Percentiles rank a stretch among this genome's conserved stretches.
Evolutionary conservation across 345 rosid species (phyloP).

Genomic region (Passiflora organensis): DNA sequence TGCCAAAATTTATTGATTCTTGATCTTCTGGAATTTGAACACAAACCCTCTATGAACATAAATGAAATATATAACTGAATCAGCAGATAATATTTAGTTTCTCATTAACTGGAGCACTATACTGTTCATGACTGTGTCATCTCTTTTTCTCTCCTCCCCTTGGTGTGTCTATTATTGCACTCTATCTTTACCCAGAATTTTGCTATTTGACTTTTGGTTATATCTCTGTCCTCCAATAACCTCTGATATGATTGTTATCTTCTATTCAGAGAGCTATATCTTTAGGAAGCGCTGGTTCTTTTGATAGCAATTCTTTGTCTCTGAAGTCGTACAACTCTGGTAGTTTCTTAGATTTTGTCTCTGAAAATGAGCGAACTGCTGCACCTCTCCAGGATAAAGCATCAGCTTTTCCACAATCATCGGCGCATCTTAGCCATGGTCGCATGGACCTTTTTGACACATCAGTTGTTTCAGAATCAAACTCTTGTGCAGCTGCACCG

Average conservation of each 20-base stretch:
- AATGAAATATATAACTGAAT: no score
- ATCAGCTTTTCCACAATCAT: conserved; percentile 29
- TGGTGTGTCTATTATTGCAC: no score
- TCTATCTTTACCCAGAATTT: not conserved
- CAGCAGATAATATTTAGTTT: not conserved
- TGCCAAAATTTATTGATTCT: not conserved
- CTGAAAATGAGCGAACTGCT: conserved; percentile 42
- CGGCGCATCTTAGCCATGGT: conserved; percentile 33
- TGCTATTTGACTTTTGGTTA: not conserved
- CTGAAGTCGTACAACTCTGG: conserved; percentile 54
- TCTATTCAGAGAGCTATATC: conserved; percentile 65
- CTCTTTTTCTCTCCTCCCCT: no score
- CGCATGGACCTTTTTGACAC: conserved; percentile 39
- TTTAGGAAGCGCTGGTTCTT: conserved; percentile 61
- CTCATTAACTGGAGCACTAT: not conserved
- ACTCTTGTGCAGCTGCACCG: conserved; percentile 38
- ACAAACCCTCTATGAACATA: not conserved
- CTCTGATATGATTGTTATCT: conserved; percentile 22
- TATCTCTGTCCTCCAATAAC: conserved; percentile 7
- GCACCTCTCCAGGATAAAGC: conserved; percentile 31
- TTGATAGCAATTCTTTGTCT: conserved; percentile 57
- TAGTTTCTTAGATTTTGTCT: conserved; percentile 38
- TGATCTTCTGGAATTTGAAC: not conserved
- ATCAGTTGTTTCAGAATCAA: conserved; percentile 29
- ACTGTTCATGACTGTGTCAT: not conserved